Evolutionary conservation across 2,329 filamentous ascomycete genomes (phyloP).

Genomic region (Aspergillus pseudoglaucus): DNA sequence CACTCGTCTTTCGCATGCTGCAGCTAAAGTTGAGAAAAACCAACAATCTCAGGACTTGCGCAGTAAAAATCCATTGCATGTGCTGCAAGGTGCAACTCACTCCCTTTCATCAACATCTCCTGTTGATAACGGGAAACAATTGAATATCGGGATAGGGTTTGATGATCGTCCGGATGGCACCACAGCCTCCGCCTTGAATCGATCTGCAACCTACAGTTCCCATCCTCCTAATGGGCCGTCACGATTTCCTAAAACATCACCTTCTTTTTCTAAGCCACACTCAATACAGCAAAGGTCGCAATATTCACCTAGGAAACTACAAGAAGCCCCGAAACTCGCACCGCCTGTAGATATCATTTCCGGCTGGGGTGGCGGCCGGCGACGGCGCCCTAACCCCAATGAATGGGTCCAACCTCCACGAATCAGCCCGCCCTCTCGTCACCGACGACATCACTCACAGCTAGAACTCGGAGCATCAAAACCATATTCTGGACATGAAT

Average conservation of each 20-base stretch:
- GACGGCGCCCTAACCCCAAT: conserved; percentile 36
- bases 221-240: conserved; percentile 4
- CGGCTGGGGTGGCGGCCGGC: conserved; percentile 21
- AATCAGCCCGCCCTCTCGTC: conserved; percentile 18
- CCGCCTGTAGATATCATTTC: conserved; percentile 40
- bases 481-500: conserved; percentile 8
- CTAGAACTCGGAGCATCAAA: conserved; percentile 20
- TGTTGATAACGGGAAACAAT: conserved; percentile 29
- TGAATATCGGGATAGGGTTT: conserved; percentile 40
- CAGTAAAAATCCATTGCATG: conserved; percentile 68
- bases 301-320: conserved; percentile 13
- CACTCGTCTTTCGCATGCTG: conserved; percentile 82
- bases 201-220: conserved; percentile 9
- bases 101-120: neutral
- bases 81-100: conserved; percentile 62
- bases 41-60: conserved; percentile 66
- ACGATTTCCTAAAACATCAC: conserved; percentile 9
- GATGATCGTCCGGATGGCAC: conserved; percentile 19
- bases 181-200: conserved; percentile 16
- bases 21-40: conserved; percentile 85
- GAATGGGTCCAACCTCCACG: conserved; percentile 11
- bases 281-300: conserved; percentile 12
- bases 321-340: conserved; percentile 30
- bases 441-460: conserved; percentile 27
- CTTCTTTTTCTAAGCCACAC: conserved; percentile 9